phyloP scores from a whole-genome alignment of 345 rosid species.

The Dipteronia sinensis region DNA sequence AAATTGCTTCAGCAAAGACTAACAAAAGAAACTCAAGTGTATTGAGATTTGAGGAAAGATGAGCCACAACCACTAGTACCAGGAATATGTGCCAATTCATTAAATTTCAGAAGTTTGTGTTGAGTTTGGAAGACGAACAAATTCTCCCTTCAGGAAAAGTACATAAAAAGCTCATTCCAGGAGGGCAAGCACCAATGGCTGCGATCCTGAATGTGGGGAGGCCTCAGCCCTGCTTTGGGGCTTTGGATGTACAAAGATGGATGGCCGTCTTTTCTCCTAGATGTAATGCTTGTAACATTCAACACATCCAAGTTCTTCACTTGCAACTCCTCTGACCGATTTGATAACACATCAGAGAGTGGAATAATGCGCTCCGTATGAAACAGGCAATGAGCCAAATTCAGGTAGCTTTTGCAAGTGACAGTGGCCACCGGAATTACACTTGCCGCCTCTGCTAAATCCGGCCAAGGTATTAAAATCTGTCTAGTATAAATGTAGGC shows the following conservation, averaged over 20 bases:
- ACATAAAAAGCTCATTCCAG: slow-evolving; percentile 64
- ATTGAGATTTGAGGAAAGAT: not conserved
- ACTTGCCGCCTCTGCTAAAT: slow-evolving; percentile 56
- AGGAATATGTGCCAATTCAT: slow-evolving; percentile 3
- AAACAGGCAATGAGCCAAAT: slow-evolving; percentile 37
- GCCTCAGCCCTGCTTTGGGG: slow-evolving; percentile 38
- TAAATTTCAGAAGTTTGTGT: slow-evolving; percentile 18
- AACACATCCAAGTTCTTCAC: slow-evolving; percentile 37
- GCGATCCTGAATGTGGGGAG: slow-evolving; percentile 67
- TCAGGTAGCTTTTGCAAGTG: slow-evolving; percentile 70
- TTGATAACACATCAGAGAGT: slow-evolving; percentile 39
- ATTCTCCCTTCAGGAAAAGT: slow-evolving; percentile 40
- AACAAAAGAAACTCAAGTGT: not conserved
- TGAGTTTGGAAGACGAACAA: not conserved
- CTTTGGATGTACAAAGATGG: slow-evolving; percentile 55
- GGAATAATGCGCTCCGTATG: slow-evolving; percentile 33
- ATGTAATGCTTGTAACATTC: slow-evolving; percentile 58
- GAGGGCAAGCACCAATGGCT: slow-evolving; percentile 83
- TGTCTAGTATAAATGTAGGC: not conserved
- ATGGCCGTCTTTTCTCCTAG: slow-evolving; percentile 68
- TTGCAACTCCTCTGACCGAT: slow-evolving; percentile 27
- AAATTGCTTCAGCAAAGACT: too few relatives aligned
- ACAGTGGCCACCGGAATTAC: slow-evolving; percentile 52
- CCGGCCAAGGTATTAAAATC: slow-evolving; percentile 6
- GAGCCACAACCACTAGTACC: not conserved